Evolutionary conservation across 495 filamentous ascomycete species (phyloP).

Genomic region (Penicillium maclennaniae): DNA sequence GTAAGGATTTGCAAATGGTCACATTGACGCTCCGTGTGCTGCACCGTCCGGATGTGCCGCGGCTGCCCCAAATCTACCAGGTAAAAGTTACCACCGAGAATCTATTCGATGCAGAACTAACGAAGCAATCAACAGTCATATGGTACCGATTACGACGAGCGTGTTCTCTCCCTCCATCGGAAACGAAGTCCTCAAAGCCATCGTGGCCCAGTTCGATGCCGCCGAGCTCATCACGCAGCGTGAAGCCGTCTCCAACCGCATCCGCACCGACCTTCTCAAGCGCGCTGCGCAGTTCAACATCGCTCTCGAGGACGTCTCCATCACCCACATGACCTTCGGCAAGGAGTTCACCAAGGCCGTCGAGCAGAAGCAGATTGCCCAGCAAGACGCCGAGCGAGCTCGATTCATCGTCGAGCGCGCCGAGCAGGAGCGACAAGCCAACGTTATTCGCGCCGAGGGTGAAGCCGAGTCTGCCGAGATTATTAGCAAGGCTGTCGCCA

Average conservation of each 20-base stretch:
- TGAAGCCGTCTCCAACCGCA: slow-evolving; percentile 91
- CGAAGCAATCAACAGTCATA: slow-evolving; percentile 48
- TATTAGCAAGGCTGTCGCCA: slow-evolving; percentile 86
- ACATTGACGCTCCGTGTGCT: slow-evolving; percentile 94
- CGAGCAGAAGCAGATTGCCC: slow-evolving; percentile 99
- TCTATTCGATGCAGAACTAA: neutral
- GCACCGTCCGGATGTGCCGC: slow-evolving; percentile 89
- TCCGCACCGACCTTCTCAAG: slow-evolving; percentile 90
- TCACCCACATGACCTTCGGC: slow-evolving; percentile 99
- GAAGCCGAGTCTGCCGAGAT: slow-evolving; percentile 95
- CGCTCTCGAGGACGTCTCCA: slow-evolving; percentile 95
- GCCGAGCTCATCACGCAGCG: slow-evolving; percentile 99
- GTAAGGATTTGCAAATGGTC: slow-evolving; percentile 99
- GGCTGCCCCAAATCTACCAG: slow-evolving; percentile 97
- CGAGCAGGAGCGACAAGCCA: slow-evolving; percentile 98
- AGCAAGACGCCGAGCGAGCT: slow-evolving; percentile 96
- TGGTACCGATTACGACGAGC: slow-evolving; percentile 97
- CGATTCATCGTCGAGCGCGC: slow-evolving; percentile 98
- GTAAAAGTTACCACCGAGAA: slow-evolving; percentile 45
- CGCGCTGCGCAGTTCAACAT: slow-evolving; percentile 99
- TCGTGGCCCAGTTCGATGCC: slow-evolving; percentile 98
- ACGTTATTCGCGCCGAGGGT: slow-evolving; percentile 95
- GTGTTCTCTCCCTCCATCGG: slow-evolving; percentile 98
- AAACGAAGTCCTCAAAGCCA: slow-evolving; percentile 99
- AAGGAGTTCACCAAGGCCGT: slow-evolving; percentile 98